These are phyloP conservation scores for Apium graveolens DNA, from an alignment of 129 eudicot species.

Conservation along the genomic window DNA sequence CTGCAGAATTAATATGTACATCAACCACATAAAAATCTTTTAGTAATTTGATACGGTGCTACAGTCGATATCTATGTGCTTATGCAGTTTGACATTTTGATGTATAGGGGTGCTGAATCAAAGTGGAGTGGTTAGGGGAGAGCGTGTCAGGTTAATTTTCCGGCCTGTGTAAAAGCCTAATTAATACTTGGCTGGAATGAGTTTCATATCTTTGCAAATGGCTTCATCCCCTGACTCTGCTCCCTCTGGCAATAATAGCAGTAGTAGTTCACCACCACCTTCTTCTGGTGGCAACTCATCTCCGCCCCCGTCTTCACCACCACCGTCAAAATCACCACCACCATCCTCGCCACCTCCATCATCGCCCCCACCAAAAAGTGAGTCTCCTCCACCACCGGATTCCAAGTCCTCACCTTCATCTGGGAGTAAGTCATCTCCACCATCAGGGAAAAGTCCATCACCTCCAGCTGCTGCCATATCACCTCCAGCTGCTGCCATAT, in stretches of 20 bases:
- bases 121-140: slow-evolving; percentile 12
- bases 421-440: not conserved
- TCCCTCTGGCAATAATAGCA: slow-evolving; percentile 5
- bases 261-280: not conserved
- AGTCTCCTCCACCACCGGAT: not conserved
- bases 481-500: not conserved
- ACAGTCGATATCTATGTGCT: not conserved
- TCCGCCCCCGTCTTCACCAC: slow-evolving; percentile 15
- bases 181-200: slow-evolving; percentile 29
- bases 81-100: not conserved
- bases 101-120: slow-evolving; percentile 3
- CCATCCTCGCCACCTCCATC: slow-evolving; percentile 15
- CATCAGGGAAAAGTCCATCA: not conserved
- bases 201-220: not conserved
- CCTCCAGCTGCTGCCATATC: not conserved
- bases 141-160: slow-evolving; percentile 14
- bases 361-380: slow-evolving; percentile 4
- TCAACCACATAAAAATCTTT: not conserved
- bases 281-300: not conserved
- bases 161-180: not conserved
- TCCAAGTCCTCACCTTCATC: slow-evolving; percentile 8
- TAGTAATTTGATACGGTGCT: not conserved
- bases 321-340: slow-evolving; percentile 14
- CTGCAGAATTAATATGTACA: not conserved
- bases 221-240: slow-evolving; percentile 13